Percentiles rank a stretch among this genome's conserved stretches.
These are phyloP conservation scores for Exophiala sideris DNA, from an alignment of 2,329 filamentous ascomycete species.

Conservation along the genomic window DNA sequence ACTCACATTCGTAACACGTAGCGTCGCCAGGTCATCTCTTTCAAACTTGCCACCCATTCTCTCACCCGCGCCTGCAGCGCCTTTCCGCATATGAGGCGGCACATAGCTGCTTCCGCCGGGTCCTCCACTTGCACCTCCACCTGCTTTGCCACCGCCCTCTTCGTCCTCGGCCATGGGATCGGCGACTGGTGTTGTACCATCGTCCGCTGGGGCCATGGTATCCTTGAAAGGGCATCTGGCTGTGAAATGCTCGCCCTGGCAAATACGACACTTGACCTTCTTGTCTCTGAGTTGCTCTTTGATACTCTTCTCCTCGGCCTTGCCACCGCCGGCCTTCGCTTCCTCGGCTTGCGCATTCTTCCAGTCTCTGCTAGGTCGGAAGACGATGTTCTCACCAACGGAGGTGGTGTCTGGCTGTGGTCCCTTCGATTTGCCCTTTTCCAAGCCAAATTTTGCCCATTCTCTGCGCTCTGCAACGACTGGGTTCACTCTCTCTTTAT, in stretches of 20 bases:
- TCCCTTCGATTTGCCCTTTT: slow-evolving; percentile 77
- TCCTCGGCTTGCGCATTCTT: slow-evolving; percentile 83
- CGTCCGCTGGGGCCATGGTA: slow-evolving; percentile 77
- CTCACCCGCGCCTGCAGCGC: slow-evolving; percentile 59
- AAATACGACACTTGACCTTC: slow-evolving; percentile 99
- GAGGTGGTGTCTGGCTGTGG: slow-evolving; percentile 87
- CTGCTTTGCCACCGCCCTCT: slow-evolving; percentile 43
- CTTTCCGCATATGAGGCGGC: slow-evolving; percentile 83
- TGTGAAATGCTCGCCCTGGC: slow-evolving; percentile 98
- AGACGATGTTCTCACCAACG: slow-evolving; percentile 96
- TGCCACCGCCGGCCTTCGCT: slow-evolving; percentile 40
- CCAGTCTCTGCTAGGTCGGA: slow-evolving; percentile 91
- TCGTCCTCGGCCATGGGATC: slow-evolving; percentile 44
- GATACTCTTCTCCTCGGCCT: slow-evolving; percentile 65
- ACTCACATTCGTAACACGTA: slow-evolving; percentile 94
- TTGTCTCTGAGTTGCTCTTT: slow-evolving; percentile 83
- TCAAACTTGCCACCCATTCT: slow-evolving; percentile 92
- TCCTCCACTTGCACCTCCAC: slow-evolving; percentile 54
- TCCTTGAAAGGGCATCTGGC: slow-evolving; percentile 99
- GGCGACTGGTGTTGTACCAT: slow-evolving; percentile 35
- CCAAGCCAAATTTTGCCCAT: slow-evolving; percentile 89
- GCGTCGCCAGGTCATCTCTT: slow-evolving; percentile 90
- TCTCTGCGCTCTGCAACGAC: slow-evolving; percentile 90
- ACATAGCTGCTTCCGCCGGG: slow-evolving; percentile 81
- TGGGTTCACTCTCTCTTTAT: slow-evolving; percentile 93